Evolutionary conservation across 371 early-diverging fungal species (phyloP).

Genomic region (Umbelopsis sp.): DNA sequence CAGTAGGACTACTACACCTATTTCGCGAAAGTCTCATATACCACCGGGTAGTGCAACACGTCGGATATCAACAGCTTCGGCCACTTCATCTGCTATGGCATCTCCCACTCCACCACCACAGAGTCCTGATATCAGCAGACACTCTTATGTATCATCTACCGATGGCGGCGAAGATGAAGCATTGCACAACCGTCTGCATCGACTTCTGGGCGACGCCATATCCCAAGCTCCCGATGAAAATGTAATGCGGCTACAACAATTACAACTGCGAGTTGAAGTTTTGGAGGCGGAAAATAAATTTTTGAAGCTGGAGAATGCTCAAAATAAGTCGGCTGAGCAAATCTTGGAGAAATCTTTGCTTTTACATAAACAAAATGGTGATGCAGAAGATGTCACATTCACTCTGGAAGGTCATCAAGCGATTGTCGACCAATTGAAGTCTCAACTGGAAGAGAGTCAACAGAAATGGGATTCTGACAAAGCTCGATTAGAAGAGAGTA

Average conservation of each 20-base stretch:
- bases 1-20: constrained; percentile 13
- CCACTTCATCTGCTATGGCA: constrained; percentile 30
- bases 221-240: constrained; percentile 44
- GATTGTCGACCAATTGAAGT: constrained; percentile 33
- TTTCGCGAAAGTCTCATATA: constrained; percentile 11
- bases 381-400: constrained; percentile 18
- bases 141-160: constrained; percentile 4
- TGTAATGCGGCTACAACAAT: constrained; percentile 52
- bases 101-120: constrained; percentile 18
- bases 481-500: constrained; percentile 17
- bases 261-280: constrained; percentile 54
- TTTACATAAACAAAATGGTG: constrained; percentile 28
- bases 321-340: constrained; percentile 41
- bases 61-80: constrained; percentile 40
- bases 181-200: constrained; percentile 38
- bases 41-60: constrained; percentile 25
- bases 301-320: constrained; percentile 52
- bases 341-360: constrained; percentile 42
- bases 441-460: constrained; percentile 29
- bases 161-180: constrained; percentile 26
- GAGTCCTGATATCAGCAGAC: neutral
- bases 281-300: constrained; percentile 58
- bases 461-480: constrained; percentile 28
- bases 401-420: constrained; percentile 38
- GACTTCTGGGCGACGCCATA: constrained; percentile 43